A percentile compares a stretch with the other conserved stretches of the same genome.
Evolutionary conservation across 257 asterid species (phyloP).

Genomic region (Nicotiana attenuata): DNA sequence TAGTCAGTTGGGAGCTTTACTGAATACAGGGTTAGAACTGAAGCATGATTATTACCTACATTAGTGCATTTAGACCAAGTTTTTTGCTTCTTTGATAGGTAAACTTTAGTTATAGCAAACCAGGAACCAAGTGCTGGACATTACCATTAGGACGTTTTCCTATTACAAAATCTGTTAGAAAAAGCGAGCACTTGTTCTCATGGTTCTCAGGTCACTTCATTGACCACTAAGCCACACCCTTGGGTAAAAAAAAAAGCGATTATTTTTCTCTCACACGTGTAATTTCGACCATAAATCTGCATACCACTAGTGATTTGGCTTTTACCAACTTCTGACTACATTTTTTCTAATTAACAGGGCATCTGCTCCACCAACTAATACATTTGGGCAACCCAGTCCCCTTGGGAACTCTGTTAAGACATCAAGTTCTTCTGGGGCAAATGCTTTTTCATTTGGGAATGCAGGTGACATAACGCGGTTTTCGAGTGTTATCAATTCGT

Average conservation of each 20-base stretch:
- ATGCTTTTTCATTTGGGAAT: conserved; percentile 34
- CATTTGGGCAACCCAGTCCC: conserved; percentile 53
- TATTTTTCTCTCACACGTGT: conserved; percentile 8
- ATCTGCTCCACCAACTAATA: conserved; percentile 46
- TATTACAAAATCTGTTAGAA: conserved; percentile 11
- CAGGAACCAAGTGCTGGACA: not conserved
- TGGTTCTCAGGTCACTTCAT: too few relatives aligned
- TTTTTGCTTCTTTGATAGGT: not conserved
- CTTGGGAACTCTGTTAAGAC: conserved; percentile 47
- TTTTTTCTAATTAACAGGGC: conserved; percentile 40
- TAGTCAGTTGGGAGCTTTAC: conserved; percentile 55
- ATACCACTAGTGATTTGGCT: not conserved
- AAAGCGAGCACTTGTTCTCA: not conserved
- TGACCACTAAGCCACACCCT: too few relatives aligned
- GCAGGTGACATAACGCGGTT: conserved; percentile 14
- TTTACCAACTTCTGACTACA: conserved; percentile 9
- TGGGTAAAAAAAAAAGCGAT: too few relatives aligned
- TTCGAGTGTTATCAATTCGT: not conserved
- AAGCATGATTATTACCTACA: not conserved
- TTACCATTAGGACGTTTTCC: conserved; percentile 7
- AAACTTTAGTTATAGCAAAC: not conserved
- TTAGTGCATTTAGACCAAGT: not conserved
- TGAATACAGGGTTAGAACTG: conserved; percentile 48
- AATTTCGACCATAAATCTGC: not conserved
- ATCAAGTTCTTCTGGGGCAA: conserved; percentile 30